These are phyloP conservation scores for Eucalyptus urophylla DNA, from an alignment of 345 rosid species.

Conservation along the genomic window DNA sequence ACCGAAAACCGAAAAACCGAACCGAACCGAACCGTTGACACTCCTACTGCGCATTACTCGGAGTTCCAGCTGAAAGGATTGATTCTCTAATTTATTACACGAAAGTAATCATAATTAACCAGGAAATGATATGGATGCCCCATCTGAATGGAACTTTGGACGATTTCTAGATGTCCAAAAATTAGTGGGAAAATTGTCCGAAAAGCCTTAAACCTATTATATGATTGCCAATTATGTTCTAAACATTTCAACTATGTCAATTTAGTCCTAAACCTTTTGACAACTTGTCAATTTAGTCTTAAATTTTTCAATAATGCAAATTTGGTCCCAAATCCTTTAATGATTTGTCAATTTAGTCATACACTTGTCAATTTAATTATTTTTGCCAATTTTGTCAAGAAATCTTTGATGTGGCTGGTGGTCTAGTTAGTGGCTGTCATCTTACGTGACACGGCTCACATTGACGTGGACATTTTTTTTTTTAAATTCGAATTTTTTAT, in stretches of 20 bases:
- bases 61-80: not conserved
- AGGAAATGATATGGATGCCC: not conserved
- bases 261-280: too few relatives aligned
- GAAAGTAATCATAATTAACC: not conserved
- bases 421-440: not conserved
- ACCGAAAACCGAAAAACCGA: too few relatives aligned
- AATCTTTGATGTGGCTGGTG: not conserved
- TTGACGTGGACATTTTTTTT: fast-evolving
- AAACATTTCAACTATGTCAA: too few relatives aligned
- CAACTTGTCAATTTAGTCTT: too few relatives aligned
- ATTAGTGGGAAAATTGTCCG: not conserved
- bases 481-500: too few relatives aligned
- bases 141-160: not conserved
- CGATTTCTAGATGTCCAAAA: not conserved
- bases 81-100: not conserved
- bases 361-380: too few relatives aligned
- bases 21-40: too few relatives aligned
- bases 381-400: too few relatives aligned
- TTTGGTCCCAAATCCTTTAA: too few relatives aligned
- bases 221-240: too few relatives aligned
- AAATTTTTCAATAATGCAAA: too few relatives aligned
- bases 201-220: not conserved
- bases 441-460: fast-evolving
- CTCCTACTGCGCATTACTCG: not conserved
- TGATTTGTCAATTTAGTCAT: too few relatives aligned